These are phyloP conservation scores for Trifolium dubium DNA, from an alignment of 306 rosid genomes.

Conservation along the genomic window DNA sequence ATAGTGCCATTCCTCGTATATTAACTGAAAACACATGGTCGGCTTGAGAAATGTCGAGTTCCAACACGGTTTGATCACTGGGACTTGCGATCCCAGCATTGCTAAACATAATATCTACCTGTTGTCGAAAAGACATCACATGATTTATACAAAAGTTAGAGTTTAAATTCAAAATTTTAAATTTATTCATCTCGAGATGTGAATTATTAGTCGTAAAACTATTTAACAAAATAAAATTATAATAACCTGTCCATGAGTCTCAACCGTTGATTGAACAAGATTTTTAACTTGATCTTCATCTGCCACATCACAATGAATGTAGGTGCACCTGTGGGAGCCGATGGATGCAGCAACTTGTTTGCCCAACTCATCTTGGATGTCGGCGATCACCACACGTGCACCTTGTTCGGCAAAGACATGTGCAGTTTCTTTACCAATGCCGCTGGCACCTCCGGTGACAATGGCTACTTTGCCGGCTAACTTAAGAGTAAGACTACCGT, in stretches of 20 bases:
- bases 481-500: background rate
- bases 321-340: slow-evolving; percentile 43
- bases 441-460: slow-evolving; percentile 64
- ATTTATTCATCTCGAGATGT: too few species aligned
- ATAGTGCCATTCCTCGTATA: slow-evolving; percentile 44
- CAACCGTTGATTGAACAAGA: slow-evolving; percentile 46
- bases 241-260: slow-evolving; percentile 27
- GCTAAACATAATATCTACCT: slow-evolving; percentile 63
- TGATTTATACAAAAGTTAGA: too few species aligned
- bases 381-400: slow-evolving; percentile 55
- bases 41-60: slow-evolving; percentile 47
- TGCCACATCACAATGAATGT: slow-evolving; percentile 59
- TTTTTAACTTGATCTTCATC: slow-evolving; percentile 55
- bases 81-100: slow-evolving; percentile 47
- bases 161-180: too few species aligned
- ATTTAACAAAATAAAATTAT: too few species aligned
- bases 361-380: slow-evolving; percentile 56
- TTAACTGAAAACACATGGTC: slow-evolving; percentile 45
- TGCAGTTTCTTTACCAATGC: slow-evolving; percentile 64
- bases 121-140: background rate
- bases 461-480: slow-evolving; percentile 55
- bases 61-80: slow-evolving; percentile 37
- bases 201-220: too few species aligned
- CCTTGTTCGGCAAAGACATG: slow-evolving; percentile 49
- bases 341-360: slow-evolving; percentile 47